Evolutionary conservation across 148 eudicot genomes (phyloP).

Genomic region (Heliosperma pusillum): DNA sequence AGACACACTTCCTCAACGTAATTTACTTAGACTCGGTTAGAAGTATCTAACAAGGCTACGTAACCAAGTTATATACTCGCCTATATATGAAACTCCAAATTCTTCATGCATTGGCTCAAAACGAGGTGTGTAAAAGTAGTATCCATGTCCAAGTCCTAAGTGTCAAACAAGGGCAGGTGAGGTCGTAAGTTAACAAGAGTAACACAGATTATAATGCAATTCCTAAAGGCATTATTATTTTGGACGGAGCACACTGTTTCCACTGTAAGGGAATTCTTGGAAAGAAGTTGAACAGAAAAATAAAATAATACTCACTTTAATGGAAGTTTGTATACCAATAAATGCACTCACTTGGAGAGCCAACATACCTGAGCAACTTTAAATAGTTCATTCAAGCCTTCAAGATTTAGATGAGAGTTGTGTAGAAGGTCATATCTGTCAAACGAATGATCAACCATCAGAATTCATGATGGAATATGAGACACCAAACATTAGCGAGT

Average conservation of each 20-base stretch:
- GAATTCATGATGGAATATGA: not conserved
- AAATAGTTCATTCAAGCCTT: constrained; percentile 85
- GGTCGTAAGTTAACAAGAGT: too few relatives aligned
- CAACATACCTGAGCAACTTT: constrained; percentile 82
- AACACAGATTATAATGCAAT: not conserved
- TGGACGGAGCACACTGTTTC: not conserved
- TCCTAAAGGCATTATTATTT: not conserved
- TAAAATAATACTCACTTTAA: not conserved
- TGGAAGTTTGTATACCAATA: constrained; percentile 5
- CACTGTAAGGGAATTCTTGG: not conserved
- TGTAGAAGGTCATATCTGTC: constrained; percentile 92
- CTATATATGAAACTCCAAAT: too few relatives aligned
- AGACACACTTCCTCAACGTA: too few relatives aligned
- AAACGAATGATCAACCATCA: constrained; percentile 21
- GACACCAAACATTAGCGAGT: not conserved
- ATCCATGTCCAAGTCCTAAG: too few relatives aligned
- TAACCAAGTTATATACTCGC: too few relatives aligned
- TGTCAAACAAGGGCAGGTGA: not conserved
- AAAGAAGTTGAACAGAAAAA: too few relatives aligned
- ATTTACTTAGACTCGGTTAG: too few relatives aligned
- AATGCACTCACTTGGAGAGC: not conserved
- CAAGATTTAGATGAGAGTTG: constrained; percentile 85
- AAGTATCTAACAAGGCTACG: too few relatives aligned
- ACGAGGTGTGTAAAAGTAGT: not conserved
- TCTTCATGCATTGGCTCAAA: not conserved